Conservation (phyloP, 148 eudicot species). For the Vaccinium macrocarpon region DNA sequence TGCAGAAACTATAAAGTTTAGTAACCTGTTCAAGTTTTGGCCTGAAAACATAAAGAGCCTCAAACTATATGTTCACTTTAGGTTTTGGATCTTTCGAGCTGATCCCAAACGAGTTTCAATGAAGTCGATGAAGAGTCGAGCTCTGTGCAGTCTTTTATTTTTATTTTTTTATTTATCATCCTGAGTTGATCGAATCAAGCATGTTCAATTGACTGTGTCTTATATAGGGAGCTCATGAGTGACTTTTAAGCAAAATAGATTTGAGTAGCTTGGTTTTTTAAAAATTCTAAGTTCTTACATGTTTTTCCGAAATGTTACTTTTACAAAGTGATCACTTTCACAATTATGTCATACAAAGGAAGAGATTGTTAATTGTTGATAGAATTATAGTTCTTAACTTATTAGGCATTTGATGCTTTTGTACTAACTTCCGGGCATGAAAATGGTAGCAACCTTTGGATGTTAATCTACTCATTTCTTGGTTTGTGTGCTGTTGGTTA, state of each 20-base stretch:
- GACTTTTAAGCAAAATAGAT: background rate
- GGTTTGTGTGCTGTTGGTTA: background rate
- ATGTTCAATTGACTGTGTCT: background rate
- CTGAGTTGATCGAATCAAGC: background rate
- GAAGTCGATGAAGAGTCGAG: background rate
- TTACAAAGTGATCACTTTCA: background rate
- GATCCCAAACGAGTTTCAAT: background rate
- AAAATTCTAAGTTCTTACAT: background rate
- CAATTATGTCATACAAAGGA: background rate
- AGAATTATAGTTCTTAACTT: background rate
- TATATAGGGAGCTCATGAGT: background rate
- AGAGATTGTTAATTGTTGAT: background rate
- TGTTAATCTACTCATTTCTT: background rate
- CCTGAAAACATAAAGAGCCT: no score
- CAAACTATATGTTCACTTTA: background rate
- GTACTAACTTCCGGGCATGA: background rate
- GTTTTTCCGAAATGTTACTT: background rate
- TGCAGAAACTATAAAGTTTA: no score
- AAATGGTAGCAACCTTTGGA: background rate
- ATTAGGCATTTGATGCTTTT: background rate
- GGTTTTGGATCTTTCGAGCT: background rate
- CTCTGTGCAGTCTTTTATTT: background rate
- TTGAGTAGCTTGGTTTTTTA: background rate
- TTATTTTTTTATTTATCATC: background rate
- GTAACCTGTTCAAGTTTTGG: no score